Conservation (phyloP, 2,329 filamentous ascomycete genomes). For the Monosporascus ibericus region DNA sequence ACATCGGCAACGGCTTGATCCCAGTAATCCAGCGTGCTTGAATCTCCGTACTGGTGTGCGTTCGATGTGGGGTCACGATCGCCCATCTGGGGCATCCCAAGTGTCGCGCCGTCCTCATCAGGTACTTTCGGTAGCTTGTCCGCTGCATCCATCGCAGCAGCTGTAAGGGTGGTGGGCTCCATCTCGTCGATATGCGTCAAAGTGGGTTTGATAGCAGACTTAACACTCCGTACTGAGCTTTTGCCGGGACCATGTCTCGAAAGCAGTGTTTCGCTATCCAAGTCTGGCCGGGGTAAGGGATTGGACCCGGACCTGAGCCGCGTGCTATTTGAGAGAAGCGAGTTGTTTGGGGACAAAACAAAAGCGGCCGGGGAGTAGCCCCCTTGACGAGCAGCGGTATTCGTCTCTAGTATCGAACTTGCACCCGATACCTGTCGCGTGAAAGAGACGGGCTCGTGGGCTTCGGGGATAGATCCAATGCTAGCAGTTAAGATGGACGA, state of each 20-base stretch:
- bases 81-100: conserved; percentile 16
- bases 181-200: conserved; percentile 53
- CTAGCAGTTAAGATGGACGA: conserved; percentile 55
- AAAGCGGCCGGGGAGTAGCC: conserved; percentile 65
- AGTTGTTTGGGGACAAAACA: conserved; percentile 61
- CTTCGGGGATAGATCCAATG: conserved; percentile 29
- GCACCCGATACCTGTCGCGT: conserved; percentile 42
- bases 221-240: conserved; percentile 44
- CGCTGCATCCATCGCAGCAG: conserved; percentile 48
- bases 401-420: conserved; percentile 63
- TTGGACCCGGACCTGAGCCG: conserved; percentile 51
- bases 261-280: conserved; percentile 31
- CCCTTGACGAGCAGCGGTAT: conserved; percentile 59
- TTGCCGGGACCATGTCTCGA: conserved; percentile 51
- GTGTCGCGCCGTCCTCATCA: conserved; percentile 28
- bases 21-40: conserved; percentile 23
- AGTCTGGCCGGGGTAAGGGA: conserved; percentile 35
- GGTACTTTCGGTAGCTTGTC: conserved; percentile 34
- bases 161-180: conserved; percentile 45
- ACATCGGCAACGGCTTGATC: conserved; percentile 18
- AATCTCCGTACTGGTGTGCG: conserved; percentile 17
- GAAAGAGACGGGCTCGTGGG: conserved; percentile 23
- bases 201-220: conserved; percentile 41
- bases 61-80: conserved; percentile 23
- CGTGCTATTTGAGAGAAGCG: conserved; percentile 44